Base-by-base conservation (phyloP, 148 eudicot species). In the Bassia scoparia region DNA sequence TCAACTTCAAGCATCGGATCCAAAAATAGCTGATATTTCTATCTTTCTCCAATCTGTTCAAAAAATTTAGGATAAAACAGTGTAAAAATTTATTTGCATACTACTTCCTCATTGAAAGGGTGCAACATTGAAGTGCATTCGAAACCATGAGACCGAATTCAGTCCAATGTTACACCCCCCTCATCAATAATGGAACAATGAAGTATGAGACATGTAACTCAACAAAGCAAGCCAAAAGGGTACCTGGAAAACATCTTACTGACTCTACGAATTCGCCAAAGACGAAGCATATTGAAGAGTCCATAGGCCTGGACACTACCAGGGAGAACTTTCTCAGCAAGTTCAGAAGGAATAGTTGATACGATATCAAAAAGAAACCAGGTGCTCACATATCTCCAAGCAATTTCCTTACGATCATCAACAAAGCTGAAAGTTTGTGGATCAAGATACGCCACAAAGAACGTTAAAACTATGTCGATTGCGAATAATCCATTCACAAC, bases 251-350 rank as follows among this genome's bases (percentile, higher is more conserved):
- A 88, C 91, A 92, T 81, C 46, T 81, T 78, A 74, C 97, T 84
- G 38, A 84, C 96, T 86, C 96, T 80, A 48, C 89, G 90, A 21
- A 92, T 84, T 71, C 97, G 96, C 97, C 97, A 92, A 56, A 92
- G 87, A 33, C 96, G 92, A 31, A 92, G 88, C 89, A 92, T 81
- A 72, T 81, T 88, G 80, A 92, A 85, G 53, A 78, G 78, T 48
- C 93, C 95, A 84, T 87, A 90, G 27, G 80, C 68, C 73, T 74
- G 68, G 12, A 87, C 35, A 76, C 34, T 61, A 10, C 44, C 2
- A 21, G 97, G 93, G 34, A 87, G 69, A 70, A 87, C 55, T 11
- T 20, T 72, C 60, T 67, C 78, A 5, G 79, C 87, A 58, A 90
- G 73, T 74, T 90, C 96, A 31, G 86, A 81, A 70, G 97, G 97